Evolutionary conservation across 805 yeast species (phyloP), one percentile per base, ranked within the genome.

Genomic region (Schizosaccharomyces osmophilus): DNA sequence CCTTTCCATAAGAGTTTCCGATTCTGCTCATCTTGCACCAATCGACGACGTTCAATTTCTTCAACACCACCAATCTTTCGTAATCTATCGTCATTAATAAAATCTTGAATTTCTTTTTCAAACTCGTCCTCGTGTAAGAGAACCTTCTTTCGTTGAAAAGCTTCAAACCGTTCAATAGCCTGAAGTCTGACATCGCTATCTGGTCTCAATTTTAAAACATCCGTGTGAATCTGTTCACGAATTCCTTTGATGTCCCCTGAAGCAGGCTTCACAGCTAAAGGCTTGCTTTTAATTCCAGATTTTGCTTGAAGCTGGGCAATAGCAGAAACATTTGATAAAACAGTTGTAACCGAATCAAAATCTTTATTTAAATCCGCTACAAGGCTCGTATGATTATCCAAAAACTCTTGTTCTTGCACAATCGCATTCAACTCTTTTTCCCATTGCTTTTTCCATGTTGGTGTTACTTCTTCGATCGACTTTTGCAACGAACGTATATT

Each of bases 341-440:
- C 60, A 24, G 60, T 39, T 11, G 48, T n/a, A 32, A 41, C n/a
- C 2, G 60, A n/a, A 43, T 77, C 79, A 41, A 93, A 72, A 71
- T 93, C 99, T 64, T 87, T 93, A 54, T 78, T 79, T 64, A 93
- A 72, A 68, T 90, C 95, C 39, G 76, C 77, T 1, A 87, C 80
- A 62, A 94, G 78, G 63, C 87, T 95, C 67, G 87, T 96, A 70
- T 90, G 97, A 22, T 87, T 77, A 62, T 85, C 85, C 72, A 89
- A 81, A 70, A 87, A 87, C 65, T 90, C 94, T 70, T 93, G 97
- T 68, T 89, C 97, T 67, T 87, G 95, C 65, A 95, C 84, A 15
- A 93, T 90, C 45, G 83, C 83, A 64, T 87, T 93, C 62, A 93
- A 77, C 68, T 88, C 96, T 4, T 83, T 74, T 69, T 89, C 96